Evolutionary conservation across 1,284 basidiomycete species (phyloP), one percentile per base, ranked within the genome.

Genomic region (Tetrapyrgos nigripes): DNA sequence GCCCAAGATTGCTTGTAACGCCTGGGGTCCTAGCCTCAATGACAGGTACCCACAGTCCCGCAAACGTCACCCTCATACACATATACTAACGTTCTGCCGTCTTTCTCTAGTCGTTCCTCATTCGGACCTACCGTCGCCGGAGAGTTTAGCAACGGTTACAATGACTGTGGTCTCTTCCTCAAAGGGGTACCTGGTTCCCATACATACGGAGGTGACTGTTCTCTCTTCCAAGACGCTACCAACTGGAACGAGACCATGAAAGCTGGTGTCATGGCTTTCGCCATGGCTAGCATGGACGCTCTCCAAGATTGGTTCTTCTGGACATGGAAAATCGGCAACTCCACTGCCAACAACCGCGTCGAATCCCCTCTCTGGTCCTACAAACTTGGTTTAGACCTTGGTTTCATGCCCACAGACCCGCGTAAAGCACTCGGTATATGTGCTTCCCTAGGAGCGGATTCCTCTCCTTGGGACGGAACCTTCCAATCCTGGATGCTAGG

Each of bases 351-450:
- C 58, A 76, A 71, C 17, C 59, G 59, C 5, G 84, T 92, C 8
- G 79, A 85, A 67, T 75, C 91, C 2, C 91, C 92, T 24, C 78
- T 89, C 33, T 92, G 93, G 93, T 89, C 91, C 40, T 95, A 95
- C 77, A 74, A 87, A 66, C 88, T 94, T 60, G 94, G 94, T 33
- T 79, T 94, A 44, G 73, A 84, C 65, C 74, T 86, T 52, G 94
- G 94, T 10, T 96, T 88, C 87, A 88, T 95, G 62, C 92, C 93
- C 17, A 76, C 73, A 0, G 91, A 96, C 73, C 94, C 94, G 19
- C 82, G 93, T 60, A 72, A 70, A 17, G 84, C 87, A 1, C 54
- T 78, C 23, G 94, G 94, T 26, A 83, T 76, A 31, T 97, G 94
- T 70, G 79, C 73, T 31, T 72, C 79, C 4, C 73, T 88, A 50